Conservation (phyloP, 441 rosid species). For the Adansonia madagascariensis region DNA sequence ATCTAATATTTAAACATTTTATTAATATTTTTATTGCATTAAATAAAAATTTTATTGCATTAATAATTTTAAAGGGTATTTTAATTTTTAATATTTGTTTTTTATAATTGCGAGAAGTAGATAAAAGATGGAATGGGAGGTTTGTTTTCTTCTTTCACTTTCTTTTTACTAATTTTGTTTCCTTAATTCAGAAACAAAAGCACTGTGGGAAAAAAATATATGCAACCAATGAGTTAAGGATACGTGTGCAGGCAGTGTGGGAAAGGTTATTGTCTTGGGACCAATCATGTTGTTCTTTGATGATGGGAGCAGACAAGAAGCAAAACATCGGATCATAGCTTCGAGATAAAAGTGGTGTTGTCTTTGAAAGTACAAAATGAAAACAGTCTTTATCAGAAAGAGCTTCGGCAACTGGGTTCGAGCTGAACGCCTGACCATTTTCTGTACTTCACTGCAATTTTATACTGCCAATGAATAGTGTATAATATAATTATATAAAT, state of each 20-base stretch:
- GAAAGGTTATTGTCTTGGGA: background rate
- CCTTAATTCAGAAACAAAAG: no score
- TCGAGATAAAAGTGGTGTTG: background rate
- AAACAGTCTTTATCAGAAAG: conserved; percentile 35
- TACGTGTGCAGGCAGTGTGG: background rate
- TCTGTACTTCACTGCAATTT: conserved; percentile 38
- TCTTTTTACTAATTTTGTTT: background rate
- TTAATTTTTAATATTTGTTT: background rate
- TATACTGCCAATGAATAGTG: conserved; percentile 28
- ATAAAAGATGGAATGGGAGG: conserved; percentile 8
- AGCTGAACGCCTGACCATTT: conserved; percentile 27
- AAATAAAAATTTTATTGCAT: no score
- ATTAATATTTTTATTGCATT: no score
- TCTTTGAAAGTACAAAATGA: conserved; percentile 3
- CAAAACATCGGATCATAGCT: conserved; percentile 27
- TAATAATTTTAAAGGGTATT: no score
- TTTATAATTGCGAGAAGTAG: conserved; percentile 24
- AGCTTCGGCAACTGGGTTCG: conserved; percentile 22
- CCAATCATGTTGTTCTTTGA: background rate
- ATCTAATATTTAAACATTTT: no score
- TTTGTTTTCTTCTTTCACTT: background rate
- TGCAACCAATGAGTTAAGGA: background rate
- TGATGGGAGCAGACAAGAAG: background rate
- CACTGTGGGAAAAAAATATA: background rate
- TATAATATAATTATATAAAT: background rate